Base-by-base conservation (phyloP, 768 basidiomycete genomes). In the Lentinula sp. region DNA sequence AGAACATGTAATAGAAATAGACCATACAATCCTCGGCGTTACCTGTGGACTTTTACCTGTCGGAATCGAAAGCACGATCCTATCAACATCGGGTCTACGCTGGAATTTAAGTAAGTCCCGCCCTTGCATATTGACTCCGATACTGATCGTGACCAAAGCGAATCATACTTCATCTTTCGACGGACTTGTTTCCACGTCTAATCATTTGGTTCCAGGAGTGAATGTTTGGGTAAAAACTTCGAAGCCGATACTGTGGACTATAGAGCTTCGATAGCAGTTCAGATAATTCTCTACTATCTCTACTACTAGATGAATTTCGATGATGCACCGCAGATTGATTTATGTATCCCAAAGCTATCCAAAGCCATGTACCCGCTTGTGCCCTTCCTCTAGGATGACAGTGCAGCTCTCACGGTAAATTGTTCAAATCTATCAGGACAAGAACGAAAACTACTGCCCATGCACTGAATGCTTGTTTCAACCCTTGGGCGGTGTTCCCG, bases 1-100 rank as follows among this genome's bases (percentile, higher is more conserved):
- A 18, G 84, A 88, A 67, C 96, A 98, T 70, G 69, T 73, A 4
- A 90, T 99, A 61, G 70, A 78, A 10, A 80, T 98, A 48, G 87
- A 95, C 67, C 90, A 92, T 65, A 67, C 73, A 0, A 65, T 86
- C 8, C 76, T 97, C 43, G 96, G 95, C 0, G 84, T 85, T 55
- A 98, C 95, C 0, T 99, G 97, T 70, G 97, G 95, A 0, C 81
- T 98, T n/a, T 81, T 99, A 9, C 97, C 97, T 0, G 82, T 98
- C 2, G 97, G 95, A 0, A 75, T 95, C 13, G 87, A 87, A 33
- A 81, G 79, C 4, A 89, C 94, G 0, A 72, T 84, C 15, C 76
- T 98, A n/a, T 84, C 89, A 2, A 98, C 95, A 0, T 81, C 74
- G 0, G 97, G 97, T 0, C 78, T 98, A 37, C 79, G 85, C 65